Percentiles rank a stretch among this genome's conserved stretches.
Conservation (phyloP, 176 grass and related monocot genomes). For the Microstegium vimineum region DNA sequence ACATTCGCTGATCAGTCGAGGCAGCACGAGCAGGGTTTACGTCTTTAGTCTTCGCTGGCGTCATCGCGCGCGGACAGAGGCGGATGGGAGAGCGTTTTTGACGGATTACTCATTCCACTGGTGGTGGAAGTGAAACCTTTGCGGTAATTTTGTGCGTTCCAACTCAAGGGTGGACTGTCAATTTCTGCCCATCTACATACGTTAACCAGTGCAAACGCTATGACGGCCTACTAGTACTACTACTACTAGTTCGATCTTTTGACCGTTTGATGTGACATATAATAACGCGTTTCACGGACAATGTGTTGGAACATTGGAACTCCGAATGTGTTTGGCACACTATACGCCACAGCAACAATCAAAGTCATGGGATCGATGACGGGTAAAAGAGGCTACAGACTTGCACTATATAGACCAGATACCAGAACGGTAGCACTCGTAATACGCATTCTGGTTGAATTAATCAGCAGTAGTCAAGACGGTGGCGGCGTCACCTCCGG, state of each 20-base stretch:
- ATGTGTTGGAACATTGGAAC: background rate
- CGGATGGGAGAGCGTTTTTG: background rate
- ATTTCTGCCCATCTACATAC: background rate
- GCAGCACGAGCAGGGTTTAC: background rate
- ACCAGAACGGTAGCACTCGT: background rate
- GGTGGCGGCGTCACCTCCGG: no score
- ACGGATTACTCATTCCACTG: background rate
- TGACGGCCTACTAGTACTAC: background rate
- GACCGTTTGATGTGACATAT: background rate
- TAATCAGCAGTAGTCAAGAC: background rate
- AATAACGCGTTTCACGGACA: background rate
- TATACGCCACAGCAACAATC: background rate
- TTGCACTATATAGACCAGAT: background rate
- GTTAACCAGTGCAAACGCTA: background rate
- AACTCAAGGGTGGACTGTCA: background rate
- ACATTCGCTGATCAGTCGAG: background rate
- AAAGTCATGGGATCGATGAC: background rate
- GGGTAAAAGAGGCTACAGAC: background rate
- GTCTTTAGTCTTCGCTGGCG: background rate
- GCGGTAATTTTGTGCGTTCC: background rate
- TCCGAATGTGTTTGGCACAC: background rate
- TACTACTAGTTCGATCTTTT: background rate
- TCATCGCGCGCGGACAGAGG: background rate
- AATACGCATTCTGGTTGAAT: background rate
- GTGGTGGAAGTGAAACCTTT: background rate